Evolutionary conservation across 2,329 filamentous ascomycete species (phyloP).

Genomic region (Ilyonectria destructans): DNA sequence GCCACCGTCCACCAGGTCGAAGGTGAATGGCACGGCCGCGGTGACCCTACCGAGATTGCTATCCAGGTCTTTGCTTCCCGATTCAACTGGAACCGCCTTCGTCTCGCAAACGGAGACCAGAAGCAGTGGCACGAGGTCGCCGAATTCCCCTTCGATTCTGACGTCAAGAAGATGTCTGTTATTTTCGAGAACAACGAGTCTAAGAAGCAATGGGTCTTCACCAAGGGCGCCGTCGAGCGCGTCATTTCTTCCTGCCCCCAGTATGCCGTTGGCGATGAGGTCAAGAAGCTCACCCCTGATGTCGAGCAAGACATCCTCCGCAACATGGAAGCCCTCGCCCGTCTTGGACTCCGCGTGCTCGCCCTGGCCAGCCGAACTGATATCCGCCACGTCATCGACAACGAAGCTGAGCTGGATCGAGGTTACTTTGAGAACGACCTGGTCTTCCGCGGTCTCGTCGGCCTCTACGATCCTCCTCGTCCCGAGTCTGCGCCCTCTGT

Average conservation of each 20-base stretch:
- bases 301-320: conserved; percentile 71
- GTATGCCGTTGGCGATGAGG: conserved; percentile 62
- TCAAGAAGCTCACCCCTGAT: conserved; percentile 66
- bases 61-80: conserved; percentile 82
- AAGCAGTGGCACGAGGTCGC: conserved; percentile 72
- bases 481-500: conserved; percentile 76
- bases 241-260: conserved; percentile 75
- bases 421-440: conserved; percentile 74
- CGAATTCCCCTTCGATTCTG: conserved; percentile 83
- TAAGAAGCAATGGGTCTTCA: conserved; percentile 67
- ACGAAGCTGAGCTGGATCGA: conserved; percentile 65
- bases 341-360: conserved; percentile 79
- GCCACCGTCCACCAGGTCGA: conserved; percentile 73
- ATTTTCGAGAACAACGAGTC: conserved; percentile 68
- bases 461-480: conserved; percentile 82
- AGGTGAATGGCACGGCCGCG: conserved; percentile 73
- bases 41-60: conserved; percentile 79
- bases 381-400: conserved; percentile 54
- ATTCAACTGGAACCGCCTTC: conserved; percentile 74
- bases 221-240: conserved; percentile 80
- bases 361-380: conserved; percentile 72
- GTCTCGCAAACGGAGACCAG: conserved; percentile 65
- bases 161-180: conserved; percentile 84
- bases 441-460: conserved; percentile 78
- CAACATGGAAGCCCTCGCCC: conserved; percentile 79